Conservation (phyloP, 2,329 filamentous ascomycete genomes). For the Ilyonectria destructans region DNA sequence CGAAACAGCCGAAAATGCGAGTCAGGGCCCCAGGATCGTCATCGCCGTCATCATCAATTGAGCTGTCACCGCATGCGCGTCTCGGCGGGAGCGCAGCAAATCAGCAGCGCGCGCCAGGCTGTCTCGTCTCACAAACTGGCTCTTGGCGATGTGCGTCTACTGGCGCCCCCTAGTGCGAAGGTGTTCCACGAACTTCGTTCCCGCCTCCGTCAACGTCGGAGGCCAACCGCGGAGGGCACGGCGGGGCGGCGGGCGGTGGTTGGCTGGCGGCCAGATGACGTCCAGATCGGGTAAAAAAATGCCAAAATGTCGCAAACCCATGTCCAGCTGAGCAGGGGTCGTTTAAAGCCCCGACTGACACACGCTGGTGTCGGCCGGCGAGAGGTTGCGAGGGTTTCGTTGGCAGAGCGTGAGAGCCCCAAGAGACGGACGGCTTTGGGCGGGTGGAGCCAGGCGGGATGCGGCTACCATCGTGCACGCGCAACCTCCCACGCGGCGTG, state of each 20-base stretch:
- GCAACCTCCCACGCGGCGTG: conserved; percentile 25
- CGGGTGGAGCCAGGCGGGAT: conserved; percentile 19
- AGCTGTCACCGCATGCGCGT: conserved; percentile 9
- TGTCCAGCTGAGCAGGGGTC: conserved; percentile 37
- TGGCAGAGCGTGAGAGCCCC: background rate
- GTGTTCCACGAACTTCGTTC: too few species aligned
- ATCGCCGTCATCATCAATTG: background rate
- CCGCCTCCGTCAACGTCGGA: background rate
- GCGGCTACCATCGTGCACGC: conserved; percentile 7
- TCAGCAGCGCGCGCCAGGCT: background rate
- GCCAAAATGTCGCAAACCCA: conserved; percentile 8
- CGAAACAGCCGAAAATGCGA: background rate
- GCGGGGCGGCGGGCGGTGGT: background rate
- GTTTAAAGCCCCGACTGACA: conserved; percentile 12
- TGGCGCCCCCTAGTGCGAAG: background rate
- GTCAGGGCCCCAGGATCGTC: background rate
- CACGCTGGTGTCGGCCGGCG: background rate
- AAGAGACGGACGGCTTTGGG: background rate
- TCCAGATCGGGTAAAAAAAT: conserved; percentile 10
- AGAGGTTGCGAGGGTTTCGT: background rate
- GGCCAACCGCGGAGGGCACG: background rate
- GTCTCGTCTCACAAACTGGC: too few species aligned
- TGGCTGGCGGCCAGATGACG: conserved; percentile 17
- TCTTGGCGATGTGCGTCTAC: conserved; percentile 6
- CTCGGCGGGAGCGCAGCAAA: conserved; percentile 22